Conservation (phyloP, 148 eudicot genomes). For the Rhododendron simsii region DNA sequence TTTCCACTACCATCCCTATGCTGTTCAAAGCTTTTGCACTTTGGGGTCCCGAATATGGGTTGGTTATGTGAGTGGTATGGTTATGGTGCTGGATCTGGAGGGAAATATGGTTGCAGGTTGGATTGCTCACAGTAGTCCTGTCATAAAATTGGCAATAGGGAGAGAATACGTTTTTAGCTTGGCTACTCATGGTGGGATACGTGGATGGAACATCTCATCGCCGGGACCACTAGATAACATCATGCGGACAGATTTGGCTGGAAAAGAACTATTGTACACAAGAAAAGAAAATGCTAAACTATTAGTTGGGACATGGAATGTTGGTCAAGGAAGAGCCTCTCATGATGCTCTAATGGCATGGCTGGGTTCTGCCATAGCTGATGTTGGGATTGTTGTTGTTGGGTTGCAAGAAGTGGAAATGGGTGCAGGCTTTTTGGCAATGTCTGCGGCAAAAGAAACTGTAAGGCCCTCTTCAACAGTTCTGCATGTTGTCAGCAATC, state of each 20-base stretch:
- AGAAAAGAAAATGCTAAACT: slow-evolving; percentile 62
- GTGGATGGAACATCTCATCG: slow-evolving; percentile 83
- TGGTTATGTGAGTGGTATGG: slow-evolving; percentile 84
- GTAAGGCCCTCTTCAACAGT: slow-evolving; percentile 39
- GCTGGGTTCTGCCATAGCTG: slow-evolving; percentile 69
- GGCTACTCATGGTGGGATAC: slow-evolving; percentile 99
- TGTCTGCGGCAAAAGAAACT: slow-evolving; percentile 99
- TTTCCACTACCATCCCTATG: slow-evolving; percentile 56
- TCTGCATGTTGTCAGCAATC: neutral
- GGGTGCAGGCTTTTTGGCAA: slow-evolving; percentile 99
- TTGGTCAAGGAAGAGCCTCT: slow-evolving; percentile 89
- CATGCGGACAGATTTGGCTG: slow-evolving; percentile 56
- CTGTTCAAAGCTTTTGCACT: slow-evolving; percentile 81
- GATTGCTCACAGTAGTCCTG: slow-evolving; percentile 88
- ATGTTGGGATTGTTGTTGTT: slow-evolving; percentile 84
- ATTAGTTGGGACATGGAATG: slow-evolving; percentile 97
- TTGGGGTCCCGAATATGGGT: slow-evolving; percentile 79
- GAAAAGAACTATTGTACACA: slow-evolving; percentile 57
- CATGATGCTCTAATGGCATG: slow-evolving; percentile 73
- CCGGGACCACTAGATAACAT: slow-evolving; percentile 82
- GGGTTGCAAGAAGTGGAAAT: slow-evolving; percentile 99
- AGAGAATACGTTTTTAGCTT: slow-evolving; percentile 67
- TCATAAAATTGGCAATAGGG: slow-evolving; percentile 71
- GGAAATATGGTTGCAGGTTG: slow-evolving; percentile 75
- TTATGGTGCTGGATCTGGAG: slow-evolving; percentile 78